Percentiles rank a stretch among this genome's conserved stretches.
These are phyloP conservation scores for Colletotrichum cereale DNA, from an alignment of 2,329 filamentous ascomycete genomes.

Conservation along the genomic window DNA sequence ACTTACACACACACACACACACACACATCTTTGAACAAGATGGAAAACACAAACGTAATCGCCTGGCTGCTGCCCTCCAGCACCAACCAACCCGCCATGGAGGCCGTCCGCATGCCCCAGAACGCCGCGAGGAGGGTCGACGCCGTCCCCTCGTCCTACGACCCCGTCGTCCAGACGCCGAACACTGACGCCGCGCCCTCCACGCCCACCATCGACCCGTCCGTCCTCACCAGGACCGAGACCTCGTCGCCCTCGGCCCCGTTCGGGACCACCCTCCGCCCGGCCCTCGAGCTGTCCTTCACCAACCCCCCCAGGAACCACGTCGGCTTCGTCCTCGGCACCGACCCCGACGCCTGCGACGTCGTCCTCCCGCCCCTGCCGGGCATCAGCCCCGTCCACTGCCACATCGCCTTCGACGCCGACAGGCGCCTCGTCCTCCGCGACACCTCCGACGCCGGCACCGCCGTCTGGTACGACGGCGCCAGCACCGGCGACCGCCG, in stretches of 20 bases:
- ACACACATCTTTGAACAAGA: background rate
- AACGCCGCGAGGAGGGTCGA: conserved; percentile 34
- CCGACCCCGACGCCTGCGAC: conserved; percentile 52
- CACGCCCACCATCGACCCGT: conserved; percentile 34
- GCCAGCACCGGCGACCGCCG: conserved; percentile 53
- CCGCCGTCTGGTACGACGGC: conserved; percentile 58
- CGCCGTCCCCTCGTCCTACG: conserved; percentile 27
- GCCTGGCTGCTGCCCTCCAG: conserved; percentile 40
- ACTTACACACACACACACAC: background rate
- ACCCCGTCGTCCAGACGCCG: conserved; percentile 20
- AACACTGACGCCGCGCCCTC: conserved; percentile 17
- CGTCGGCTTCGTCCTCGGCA: conserved; percentile 54
- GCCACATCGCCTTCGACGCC: conserved; percentile 54
- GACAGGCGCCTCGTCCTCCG: conserved; percentile 53
- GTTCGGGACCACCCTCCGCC: conserved; percentile 16
- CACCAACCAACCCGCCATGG: conserved; percentile 37
- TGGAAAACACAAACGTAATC: conserved; percentile 39
- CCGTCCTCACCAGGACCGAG: conserved; percentile 19
- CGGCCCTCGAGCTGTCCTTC: conserved; percentile 54
- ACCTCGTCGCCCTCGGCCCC: background rate
- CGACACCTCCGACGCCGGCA: conserved; percentile 54
- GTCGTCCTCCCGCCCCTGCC: conserved; percentile 51
- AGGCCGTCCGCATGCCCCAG: conserved; percentile 34
- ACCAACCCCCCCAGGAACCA: conserved; percentile 49
- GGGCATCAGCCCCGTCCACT: conserved; percentile 53